phyloP scores from a whole-genome alignment of 352 stramenopile species.

The Hyaloperonospora arabidopsidis region DNA sequence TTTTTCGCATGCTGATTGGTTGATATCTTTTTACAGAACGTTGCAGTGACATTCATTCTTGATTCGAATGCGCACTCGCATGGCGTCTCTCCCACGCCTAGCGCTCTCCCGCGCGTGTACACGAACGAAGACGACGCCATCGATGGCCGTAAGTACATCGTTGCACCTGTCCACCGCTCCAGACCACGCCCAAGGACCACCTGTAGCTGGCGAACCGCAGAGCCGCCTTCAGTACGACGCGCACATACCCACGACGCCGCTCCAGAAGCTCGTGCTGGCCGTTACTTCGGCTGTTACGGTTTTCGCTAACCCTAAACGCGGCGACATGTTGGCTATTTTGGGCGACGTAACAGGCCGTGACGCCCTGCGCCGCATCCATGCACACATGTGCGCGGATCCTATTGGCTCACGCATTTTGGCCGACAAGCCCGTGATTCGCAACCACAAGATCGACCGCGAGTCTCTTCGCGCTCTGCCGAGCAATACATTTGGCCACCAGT shows the following conservation, averaged over 20 bases:
- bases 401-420: slow-evolving; percentile 83
- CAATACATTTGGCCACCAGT: slow-evolving; percentile 86
- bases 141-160: not conserved
- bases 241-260: slow-evolving; percentile 66
- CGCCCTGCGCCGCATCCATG: slow-evolving; percentile 79
- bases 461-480: slow-evolving; percentile 55
- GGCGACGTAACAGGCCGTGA: slow-evolving; percentile 89
- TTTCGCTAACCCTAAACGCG: slow-evolving; percentile 88
- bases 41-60: no score
- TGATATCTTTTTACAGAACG: not conserved
- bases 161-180: not conserved
- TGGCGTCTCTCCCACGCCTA: not conserved
- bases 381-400: slow-evolving; percentile 80
- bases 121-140: slow-evolving; percentile 1
- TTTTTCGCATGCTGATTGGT: slow-evolving; percentile 3
- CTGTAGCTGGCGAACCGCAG: slow-evolving; percentile 41
- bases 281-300: slow-evolving; percentile 85
- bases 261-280: slow-evolving; percentile 85
- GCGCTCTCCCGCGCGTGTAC: slow-evolving; percentile 12
- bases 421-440: slow-evolving; percentile 81
- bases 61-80: no score
- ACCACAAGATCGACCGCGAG: slow-evolving; percentile 62
- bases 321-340: slow-evolving; percentile 91
- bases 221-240: slow-evolving; percentile 56
- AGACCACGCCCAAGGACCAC: slow-evolving; percentile 3